A percentile compares a stretch with the other conserved stretches of the same genome.
Conservation (phyloP, 2,329 filamentous ascomycete genomes). For the Colletotrichum coccodes region DNA sequence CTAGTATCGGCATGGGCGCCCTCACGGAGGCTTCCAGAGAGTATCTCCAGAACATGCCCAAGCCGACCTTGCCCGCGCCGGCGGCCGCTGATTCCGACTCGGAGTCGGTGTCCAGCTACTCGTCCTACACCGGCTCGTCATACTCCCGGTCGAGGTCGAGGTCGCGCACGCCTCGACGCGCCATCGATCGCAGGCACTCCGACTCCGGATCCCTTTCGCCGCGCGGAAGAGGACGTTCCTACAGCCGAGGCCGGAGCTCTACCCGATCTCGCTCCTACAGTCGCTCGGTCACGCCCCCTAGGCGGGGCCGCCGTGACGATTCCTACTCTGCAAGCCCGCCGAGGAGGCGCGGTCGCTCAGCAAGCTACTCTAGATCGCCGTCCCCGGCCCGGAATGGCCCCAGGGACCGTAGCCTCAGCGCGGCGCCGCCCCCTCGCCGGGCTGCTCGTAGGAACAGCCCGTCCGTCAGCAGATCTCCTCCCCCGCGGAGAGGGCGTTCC, state of each 20-base stretch:
- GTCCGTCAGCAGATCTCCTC: slow-evolving; percentile 42
- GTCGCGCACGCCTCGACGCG: slow-evolving; percentile 52
- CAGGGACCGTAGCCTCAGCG: slow-evolving; percentile 29
- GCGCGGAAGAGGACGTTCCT: slow-evolving; percentile 42
- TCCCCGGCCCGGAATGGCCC: slow-evolving; percentile 41
- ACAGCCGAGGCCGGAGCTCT: slow-evolving; percentile 42
- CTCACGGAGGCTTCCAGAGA: slow-evolving; percentile 97
- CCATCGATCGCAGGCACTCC: slow-evolving; percentile 48
- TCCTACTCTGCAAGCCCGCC: slow-evolving; percentile 45
- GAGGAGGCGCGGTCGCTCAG: slow-evolving; percentile 37
- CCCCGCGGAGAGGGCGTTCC: slow-evolving; percentile 35
- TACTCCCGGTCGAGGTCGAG: slow-evolving; percentile 64
- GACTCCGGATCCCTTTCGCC: slow-evolving; percentile 44
- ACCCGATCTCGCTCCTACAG: slow-evolving; percentile 50
- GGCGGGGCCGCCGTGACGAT: slow-evolving; percentile 25
- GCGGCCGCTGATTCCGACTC: slow-evolving; percentile 71
- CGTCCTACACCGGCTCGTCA: slow-evolving; percentile 74
- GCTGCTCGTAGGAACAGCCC: slow-evolving; percentile 46
- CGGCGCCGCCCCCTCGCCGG: slow-evolving; percentile 31
- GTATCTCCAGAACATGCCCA: slow-evolving; percentile 87
- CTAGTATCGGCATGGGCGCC: slow-evolving; percentile 93
- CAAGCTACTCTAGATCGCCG: slow-evolving; percentile 40
- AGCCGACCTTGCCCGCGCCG: slow-evolving; percentile 79
- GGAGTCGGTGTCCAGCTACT: slow-evolving; percentile 82
- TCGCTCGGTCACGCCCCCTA: slow-evolving; percentile 33